These are phyloP conservation scores for Prunus dulcis DNA, from an alignment of 306 rosid genomes.

Conservation along the genomic window DNA sequence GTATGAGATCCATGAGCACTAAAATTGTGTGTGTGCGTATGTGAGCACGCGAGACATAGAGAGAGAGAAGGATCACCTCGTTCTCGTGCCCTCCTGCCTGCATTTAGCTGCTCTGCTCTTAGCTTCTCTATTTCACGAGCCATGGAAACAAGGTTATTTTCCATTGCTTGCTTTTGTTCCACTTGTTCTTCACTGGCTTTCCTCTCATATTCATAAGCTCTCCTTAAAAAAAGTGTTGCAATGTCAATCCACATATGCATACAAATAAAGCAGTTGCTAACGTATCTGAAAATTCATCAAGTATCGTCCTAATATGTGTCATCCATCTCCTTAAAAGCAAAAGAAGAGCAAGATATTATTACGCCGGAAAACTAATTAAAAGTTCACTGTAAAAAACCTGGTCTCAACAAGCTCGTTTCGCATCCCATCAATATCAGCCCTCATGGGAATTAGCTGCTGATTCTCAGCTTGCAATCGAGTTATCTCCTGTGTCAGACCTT, in stretches of 20 bases:
- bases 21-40: background rate
- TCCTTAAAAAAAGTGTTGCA: slow-evolving; percentile 28
- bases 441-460: slow-evolving; percentile 38
- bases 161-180: slow-evolving; percentile 44
- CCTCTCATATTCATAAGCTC: slow-evolving; percentile 46
- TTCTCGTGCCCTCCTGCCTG: slow-evolving; percentile 27
- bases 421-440: slow-evolving; percentile 38
- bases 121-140: slow-evolving; percentile 49
- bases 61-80: slow-evolving; percentile 32
- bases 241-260: slow-evolving; percentile 20
- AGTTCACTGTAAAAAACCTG: slow-evolving; percentile 35
- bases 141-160: slow-evolving; percentile 46
- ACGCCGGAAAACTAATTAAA: slow-evolving; percentile 10
- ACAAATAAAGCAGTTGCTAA: slow-evolving; percentile 5
- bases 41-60: background rate
- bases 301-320: background rate
- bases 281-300: background rate
- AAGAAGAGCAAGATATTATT: background rate
- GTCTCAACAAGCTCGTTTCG: slow-evolving; percentile 43
- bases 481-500: slow-evolving; percentile 40
- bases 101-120: slow-evolving; percentile 34
- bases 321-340: slow-evolving; percentile 2
- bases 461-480: slow-evolving; percentile 40
- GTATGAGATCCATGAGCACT: background rate
- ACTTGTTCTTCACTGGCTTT: slow-evolving; percentile 39